A percentile compares a stretch with the other conserved stretches of the same genome.
These are phyloP conservation scores for Kazachstania viticola DNA, from an alignment of 805 yeast species.

Conservation along the genomic window DNA sequence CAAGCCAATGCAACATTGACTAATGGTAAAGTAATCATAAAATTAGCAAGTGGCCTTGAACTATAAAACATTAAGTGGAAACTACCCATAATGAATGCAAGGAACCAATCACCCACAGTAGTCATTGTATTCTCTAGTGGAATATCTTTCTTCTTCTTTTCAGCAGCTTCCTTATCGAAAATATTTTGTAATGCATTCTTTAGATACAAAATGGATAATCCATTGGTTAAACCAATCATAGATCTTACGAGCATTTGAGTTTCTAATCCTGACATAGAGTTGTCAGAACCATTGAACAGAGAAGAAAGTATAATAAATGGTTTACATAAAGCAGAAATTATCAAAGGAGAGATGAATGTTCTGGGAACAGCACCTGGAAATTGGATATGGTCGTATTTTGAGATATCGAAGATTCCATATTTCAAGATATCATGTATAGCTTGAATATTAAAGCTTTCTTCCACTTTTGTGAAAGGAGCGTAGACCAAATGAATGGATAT, in stretches of 20 bases:
- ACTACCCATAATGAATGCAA: constrained; percentile 48
- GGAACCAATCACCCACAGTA: constrained; percentile 44
- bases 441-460: constrained; percentile 85
- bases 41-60: constrained; percentile 84
- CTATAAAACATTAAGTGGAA: constrained; percentile 74
- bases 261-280: constrained; percentile 32
- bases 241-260: constrained; percentile 47
- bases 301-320: constrained; percentile 22
- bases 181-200: constrained; percentile 30
- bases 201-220: constrained; percentile 38
- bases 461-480: constrained; percentile 85
- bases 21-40: constrained; percentile 62
- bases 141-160: constrained; percentile 7
- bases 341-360: constrained; percentile 62
- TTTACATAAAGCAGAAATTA: constrained; percentile 37
- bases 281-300: constrained; percentile 3
- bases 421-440: constrained; percentile 74
- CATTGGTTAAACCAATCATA: constrained; percentile 53
- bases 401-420: constrained; percentile 38
- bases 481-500: constrained; percentile 39
- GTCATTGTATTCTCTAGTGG: constrained; percentile 6
- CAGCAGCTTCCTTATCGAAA: constrained; percentile 8
- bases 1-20: constrained; percentile 44
- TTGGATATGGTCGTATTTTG: constrained; percentile 54
- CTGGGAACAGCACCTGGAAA: constrained; percentile 91